phyloP scores from a whole-genome alignment of 495 filamentous ascomycete species.

The Neurospora africana region DNA sequence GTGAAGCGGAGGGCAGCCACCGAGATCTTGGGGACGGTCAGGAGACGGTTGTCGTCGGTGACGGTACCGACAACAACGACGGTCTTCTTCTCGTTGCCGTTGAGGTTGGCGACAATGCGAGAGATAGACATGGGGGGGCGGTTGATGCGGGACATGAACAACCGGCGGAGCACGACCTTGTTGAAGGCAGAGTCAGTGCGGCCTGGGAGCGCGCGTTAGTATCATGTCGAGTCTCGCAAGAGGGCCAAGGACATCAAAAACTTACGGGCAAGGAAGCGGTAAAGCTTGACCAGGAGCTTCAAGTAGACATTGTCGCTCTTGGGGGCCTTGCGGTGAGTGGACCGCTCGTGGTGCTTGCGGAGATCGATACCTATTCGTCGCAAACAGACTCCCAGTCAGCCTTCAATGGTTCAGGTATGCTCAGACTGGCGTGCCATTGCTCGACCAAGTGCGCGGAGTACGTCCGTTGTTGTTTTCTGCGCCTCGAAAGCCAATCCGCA shows the following conservation, averaged over 20 bases:
- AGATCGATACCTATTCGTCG: conserved; percentile 54
- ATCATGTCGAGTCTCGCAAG: neutral
- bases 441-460: conserved; percentile 16
- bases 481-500: neutral
- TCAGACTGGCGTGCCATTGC: conserved; percentile 20
- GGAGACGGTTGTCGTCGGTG: conserved; percentile 91
- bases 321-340: conserved; percentile 83
- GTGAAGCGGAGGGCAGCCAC: conserved; percentile 94
- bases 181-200: conserved; percentile 96
- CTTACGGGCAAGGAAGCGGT: conserved; percentile 96
- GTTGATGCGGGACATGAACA: conserved; percentile 97
- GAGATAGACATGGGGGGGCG: conserved; percentile 89
- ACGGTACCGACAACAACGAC: conserved; percentile 86
- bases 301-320: conserved; percentile 98
- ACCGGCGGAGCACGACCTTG: conserved; percentile 88
- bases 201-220: conserved; percentile 38
- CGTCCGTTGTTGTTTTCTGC: conserved; percentile 12
- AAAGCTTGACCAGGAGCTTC: conserved; percentile 96
- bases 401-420: conserved; percentile 40
- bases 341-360: conserved; percentile 73
- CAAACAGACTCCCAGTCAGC: conserved; percentile 39
- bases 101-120: conserved; percentile 64
- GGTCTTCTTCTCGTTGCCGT: conserved; percentile 72
- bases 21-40: conserved; percentile 78
- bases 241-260: conserved; percentile 12